Evolutionary conservation across 345 rosid species (phyloP).

Genomic region (Angophora floribunda): DNA sequence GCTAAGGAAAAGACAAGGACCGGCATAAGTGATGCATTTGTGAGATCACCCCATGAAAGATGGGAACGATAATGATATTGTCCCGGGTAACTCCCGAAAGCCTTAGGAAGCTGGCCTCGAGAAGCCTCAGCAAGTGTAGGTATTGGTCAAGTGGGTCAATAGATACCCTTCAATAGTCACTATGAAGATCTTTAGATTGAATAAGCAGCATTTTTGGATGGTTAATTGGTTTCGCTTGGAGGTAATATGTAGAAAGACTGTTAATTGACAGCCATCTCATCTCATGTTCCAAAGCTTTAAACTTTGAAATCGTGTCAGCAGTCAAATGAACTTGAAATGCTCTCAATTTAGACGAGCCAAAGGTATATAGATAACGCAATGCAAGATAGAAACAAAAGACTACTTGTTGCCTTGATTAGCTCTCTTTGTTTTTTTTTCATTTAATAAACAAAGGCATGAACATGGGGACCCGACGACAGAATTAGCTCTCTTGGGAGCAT

Average conservation of each 20-base stretch:
- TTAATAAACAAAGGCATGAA: not conserved
- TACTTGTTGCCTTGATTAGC: not conserved
- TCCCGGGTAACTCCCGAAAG: too few relatives aligned
- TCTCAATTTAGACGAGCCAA: too few relatives aligned
- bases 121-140: too few relatives aligned
- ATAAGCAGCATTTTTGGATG: not conserved
- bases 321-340: not conserved
- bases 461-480: not conserved
- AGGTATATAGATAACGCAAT: not conserved
- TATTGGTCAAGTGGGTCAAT: not conserved
- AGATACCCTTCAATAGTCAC: not conserved
- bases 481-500: not conserved
- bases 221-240: not conserved
- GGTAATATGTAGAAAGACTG: not conserved
- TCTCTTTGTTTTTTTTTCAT: too few relatives aligned
- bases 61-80: too few relatives aligned
- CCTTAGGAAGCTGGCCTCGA: too few relatives aligned
- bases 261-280: not conserved
- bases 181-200: not conserved
- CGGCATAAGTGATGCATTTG: too few relatives aligned
- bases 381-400: not conserved
- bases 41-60: too few relatives aligned
- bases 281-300: not conserved
- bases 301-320: not conserved
- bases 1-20: too few relatives aligned